Percentiles rank a stretch among this genome's conserved stretches.
Evolutionary conservation across 202 grass and related monocot genomes (phyloP).

Genomic region (Carex sylvatica): DNA sequence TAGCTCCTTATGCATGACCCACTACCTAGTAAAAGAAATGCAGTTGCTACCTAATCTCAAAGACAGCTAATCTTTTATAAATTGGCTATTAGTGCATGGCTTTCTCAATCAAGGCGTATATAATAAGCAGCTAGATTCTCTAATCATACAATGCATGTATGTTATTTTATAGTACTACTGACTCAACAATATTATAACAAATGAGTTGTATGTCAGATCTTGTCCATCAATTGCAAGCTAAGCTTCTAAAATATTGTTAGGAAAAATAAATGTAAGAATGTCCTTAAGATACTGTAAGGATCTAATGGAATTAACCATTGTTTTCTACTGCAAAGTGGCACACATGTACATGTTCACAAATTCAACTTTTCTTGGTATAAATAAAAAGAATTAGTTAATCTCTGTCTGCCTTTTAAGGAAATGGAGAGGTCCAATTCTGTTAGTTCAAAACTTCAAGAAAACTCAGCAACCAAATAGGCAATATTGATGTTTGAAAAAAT

Average conservation of each 20-base stretch:
- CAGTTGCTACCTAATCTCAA: slow-evolving; percentile 22
- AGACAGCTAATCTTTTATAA: slow-evolving; percentile 29
- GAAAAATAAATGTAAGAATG: slow-evolving; percentile 24
- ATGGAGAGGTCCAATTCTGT: slow-evolving; percentile 14
- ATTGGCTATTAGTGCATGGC: slow-evolving; percentile 26
- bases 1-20: slow-evolving; percentile 1
- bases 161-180: slow-evolving; percentile 19
- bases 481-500: not conserved
- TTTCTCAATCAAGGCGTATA: slow-evolving; percentile 31
- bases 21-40: slow-evolving; percentile 17
- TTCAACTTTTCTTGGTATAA: slow-evolving; percentile 7
- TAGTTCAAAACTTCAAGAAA: slow-evolving; percentile 6
- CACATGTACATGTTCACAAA: slow-evolving; percentile 1
- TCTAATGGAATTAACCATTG: slow-evolving; percentile 27
- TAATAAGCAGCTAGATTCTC: slow-evolving; percentile 34
- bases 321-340: slow-evolving; percentile 23
- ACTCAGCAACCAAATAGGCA: not conserved
- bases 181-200: slow-evolving; percentile 24
- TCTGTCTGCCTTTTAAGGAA: not conserved
- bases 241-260: slow-evolving; percentile 22
- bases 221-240: slow-evolving; percentile 20
- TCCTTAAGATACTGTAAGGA: slow-evolving; percentile 23
- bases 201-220: slow-evolving; percentile 30
- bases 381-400: not conserved
- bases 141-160: slow-evolving; percentile 28